Base-by-base conservation (phyloP, 2,329 filamentous ascomycete species). In the Penicillium italicum region DNA sequence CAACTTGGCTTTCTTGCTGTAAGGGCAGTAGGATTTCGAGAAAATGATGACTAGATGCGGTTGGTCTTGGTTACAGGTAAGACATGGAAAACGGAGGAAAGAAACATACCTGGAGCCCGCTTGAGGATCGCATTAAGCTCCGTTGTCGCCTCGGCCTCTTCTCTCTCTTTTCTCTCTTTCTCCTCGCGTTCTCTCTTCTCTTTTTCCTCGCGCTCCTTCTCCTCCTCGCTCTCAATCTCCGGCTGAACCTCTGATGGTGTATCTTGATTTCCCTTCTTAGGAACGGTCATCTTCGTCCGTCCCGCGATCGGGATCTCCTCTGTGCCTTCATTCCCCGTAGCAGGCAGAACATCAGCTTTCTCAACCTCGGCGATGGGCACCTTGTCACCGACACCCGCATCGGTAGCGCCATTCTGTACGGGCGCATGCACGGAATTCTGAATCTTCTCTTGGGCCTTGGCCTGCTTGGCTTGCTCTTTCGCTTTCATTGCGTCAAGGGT, bases 11-110 rank as follows among this genome's bases (percentile, higher is more conserved):
- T 85, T 86, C 70, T 86, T 88, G 49, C 91, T 97, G 76, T 84
- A 87, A 0, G 89, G 91, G 74, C 94, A 99, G 76, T 93, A 96
- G 1, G 89, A 85, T 75, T 99, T 97, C 61, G 91, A 96, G 78
- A 97, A 97, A 66, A 99, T 90, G 71, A 97, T 89, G 57, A 97
- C 91, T 94, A 62, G 7, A 53, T 26, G 38, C 18, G 20, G 57
- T 56, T 31, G 54, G 42, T 30, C 26, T 41, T 31, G 53, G 12
- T 11, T 24, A 55, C 40, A 22, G 36, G 58, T 28, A 26, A 30
- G 28, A 20, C 6, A 40, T 30, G 40, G 33, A 22, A 16, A 54
- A 28, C 8, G 14, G 31, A n/a, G 28, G 26, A 44, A 22, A 28
- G 34, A 33, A 44, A 77, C 83, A 63, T 83, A 95, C 91, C 87